Evolutionary conservation across 139 green algal genomes (phyloP).

Genomic region (Chlorokybus atmophyticus): DNA sequence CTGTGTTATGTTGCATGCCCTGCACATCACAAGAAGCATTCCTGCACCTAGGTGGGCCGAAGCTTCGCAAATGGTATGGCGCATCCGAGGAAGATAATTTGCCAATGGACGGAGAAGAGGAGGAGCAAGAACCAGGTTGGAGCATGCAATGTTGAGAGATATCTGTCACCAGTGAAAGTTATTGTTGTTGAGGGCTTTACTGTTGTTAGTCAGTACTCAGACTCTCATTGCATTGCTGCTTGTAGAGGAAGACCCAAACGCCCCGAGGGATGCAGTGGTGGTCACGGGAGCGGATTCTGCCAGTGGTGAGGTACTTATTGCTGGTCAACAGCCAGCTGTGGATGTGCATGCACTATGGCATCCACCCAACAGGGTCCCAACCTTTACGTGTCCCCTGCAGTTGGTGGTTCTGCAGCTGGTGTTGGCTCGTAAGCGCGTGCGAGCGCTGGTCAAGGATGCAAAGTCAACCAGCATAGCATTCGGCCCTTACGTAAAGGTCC

Average conservation of each 20-base stretch:
- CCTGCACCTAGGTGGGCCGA: constrained; percentile 5
- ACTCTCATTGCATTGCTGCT: neutral
- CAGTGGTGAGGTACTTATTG: constrained; percentile 9
- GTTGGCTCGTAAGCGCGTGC: constrained; percentile 6
- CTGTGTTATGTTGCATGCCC: too few species aligned
- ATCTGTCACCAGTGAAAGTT: neutral
- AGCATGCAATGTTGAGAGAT: neutral
- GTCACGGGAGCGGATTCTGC: constrained; percentile 13
- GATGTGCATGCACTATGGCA: neutral
- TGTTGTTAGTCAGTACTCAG: neutral
- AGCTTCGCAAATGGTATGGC: constrained; percentile 17
- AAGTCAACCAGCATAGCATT: constrained; percentile 13
- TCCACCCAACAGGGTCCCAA: neutral
- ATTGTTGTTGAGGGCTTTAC: neutral
- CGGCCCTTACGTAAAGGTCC: constrained; percentile 20
- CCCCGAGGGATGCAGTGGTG: constrained; percentile 11
- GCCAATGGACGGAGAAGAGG: neutral
- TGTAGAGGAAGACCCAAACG: constrained; percentile 3
- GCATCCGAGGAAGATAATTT: constrained; percentile 1
- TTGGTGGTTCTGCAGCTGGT: constrained; percentile 18
- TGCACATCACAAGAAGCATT: too few species aligned
- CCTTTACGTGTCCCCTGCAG: neutral
- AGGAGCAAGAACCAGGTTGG: neutral
- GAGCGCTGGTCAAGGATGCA: constrained; percentile 9
- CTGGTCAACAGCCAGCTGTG: constrained; percentile 1